These are phyloP conservation scores for Lenwebbia sp. DNA, from an alignment of 345 rosid genomes.

Conservation along the genomic window DNA sequence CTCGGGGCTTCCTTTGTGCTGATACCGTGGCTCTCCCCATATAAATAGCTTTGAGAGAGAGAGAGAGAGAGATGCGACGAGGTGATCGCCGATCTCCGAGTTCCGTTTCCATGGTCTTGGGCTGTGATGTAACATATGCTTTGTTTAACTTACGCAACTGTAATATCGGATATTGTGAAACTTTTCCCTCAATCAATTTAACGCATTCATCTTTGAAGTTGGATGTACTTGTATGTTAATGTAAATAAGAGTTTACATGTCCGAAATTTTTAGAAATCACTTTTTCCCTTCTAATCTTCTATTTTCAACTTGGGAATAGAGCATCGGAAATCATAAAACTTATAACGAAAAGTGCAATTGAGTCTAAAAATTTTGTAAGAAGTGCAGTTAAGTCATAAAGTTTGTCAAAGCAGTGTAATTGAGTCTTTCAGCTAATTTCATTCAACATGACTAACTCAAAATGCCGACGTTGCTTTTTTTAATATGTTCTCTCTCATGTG, in stretches of 20 bases:
- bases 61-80: not conserved
- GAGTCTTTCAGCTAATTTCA: no score
- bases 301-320: not conserved
- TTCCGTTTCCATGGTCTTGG: not conserved
- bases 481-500: no score
- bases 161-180: not conserved
- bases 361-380: no score
- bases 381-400: no score
- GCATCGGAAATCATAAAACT: no score
- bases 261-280: not conserved
- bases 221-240: not conserved
- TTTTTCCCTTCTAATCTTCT: not conserved
- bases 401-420: no score
- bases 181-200: not conserved
- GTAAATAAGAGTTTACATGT: not conserved
- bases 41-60: not conserved
- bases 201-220: not conserved
- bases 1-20: not conserved
- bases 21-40: not conserved
- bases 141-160: not conserved
- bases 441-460: no score
- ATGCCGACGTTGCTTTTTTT: no score
- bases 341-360: no score
- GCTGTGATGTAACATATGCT: not conserved
- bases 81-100: not conserved